Percentiles rank a stretch among this genome's conserved stretches.
These are phyloP conservation scores for sweet orange (Citrus sinensis) DNA, from an alignment of 345 rosid species.

Conservation along the genomic window DNA sequence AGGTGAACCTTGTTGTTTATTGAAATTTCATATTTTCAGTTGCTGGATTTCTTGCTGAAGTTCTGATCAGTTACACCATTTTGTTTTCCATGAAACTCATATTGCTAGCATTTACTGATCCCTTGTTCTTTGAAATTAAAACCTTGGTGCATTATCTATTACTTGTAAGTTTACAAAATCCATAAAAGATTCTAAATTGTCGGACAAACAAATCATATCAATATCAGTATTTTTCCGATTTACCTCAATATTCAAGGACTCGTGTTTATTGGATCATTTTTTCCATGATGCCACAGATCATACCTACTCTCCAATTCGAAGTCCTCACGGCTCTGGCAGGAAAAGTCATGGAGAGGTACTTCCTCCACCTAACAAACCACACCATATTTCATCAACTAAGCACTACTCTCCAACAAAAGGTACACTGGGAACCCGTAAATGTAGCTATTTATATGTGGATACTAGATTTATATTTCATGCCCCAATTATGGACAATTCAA, in stretches of 20 bases:
- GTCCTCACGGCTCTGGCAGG: slow-evolving; percentile 24
- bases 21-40: neutral
- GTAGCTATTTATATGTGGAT: neutral
- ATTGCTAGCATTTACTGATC: neutral
- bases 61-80: neutral
- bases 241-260: neutral
- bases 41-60: slow-evolving; percentile 11
- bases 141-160: neutral
- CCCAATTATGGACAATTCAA: neutral
- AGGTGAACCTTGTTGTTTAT: slow-evolving; percentile 21
- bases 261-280: slow-evolving; percentile 13
- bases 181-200: neutral
- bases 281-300: slow-evolving; percentile 25
- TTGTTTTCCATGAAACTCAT: neutral
- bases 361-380: slow-evolving; percentile 16
- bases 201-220: no score
- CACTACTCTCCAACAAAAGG: slow-evolving; percentile 31
- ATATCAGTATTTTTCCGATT: neutral
- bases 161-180: neutral
- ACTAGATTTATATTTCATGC: neutral
- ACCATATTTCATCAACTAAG: slow-evolving; percentile 20
- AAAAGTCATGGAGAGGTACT: slow-evolving; percentile 27
- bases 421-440: slow-evolving; percentile 7
- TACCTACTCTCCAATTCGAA: slow-evolving; percentile 17
- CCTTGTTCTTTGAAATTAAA: neutral